Conservation (phyloP, 2,329 filamentous ascomycete genomes). For the Paecilomyces formosus region DNA sequence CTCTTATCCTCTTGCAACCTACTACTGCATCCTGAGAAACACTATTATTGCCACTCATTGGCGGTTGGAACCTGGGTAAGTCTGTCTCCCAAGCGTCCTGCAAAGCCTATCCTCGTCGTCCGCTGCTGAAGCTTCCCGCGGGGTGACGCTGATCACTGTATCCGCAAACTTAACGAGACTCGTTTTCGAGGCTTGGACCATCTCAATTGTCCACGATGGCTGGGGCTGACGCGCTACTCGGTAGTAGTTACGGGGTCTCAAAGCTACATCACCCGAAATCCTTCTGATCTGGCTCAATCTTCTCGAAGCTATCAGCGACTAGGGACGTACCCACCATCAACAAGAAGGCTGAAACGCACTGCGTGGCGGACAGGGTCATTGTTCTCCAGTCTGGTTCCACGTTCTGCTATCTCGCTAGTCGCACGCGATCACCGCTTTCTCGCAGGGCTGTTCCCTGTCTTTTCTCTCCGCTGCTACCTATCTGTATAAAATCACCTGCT, state of each 20-base stretch:
- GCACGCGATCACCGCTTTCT: background rate
- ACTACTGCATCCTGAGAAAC: background rate
- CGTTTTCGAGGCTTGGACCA: background rate
- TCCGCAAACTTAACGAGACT: background rate
- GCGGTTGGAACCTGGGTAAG: background rate
- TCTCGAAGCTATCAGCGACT: background rate
- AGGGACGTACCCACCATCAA: background rate
- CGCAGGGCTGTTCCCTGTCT: background rate
- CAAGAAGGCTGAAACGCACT: background rate
- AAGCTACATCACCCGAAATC: background rate
- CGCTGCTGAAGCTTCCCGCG: background rate
- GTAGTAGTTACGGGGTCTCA: background rate
- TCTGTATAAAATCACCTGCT: constrained; percentile 7
- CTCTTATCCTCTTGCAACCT: background rate
- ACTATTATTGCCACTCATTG: background rate
- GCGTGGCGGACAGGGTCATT: background rate
- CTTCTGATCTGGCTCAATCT: background rate
- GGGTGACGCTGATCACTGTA: background rate
- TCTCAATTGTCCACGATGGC: background rate
- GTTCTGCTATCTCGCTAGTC: background rate
- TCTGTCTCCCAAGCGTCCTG: background rate
- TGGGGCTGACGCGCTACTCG: background rate
- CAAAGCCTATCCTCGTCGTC: background rate
- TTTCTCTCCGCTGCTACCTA: constrained; percentile 4
- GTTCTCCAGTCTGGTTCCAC: background rate